Evolutionary conservation across 345 rosid genomes (phyloP).

Genomic region (Citrus reticulata): DNA sequence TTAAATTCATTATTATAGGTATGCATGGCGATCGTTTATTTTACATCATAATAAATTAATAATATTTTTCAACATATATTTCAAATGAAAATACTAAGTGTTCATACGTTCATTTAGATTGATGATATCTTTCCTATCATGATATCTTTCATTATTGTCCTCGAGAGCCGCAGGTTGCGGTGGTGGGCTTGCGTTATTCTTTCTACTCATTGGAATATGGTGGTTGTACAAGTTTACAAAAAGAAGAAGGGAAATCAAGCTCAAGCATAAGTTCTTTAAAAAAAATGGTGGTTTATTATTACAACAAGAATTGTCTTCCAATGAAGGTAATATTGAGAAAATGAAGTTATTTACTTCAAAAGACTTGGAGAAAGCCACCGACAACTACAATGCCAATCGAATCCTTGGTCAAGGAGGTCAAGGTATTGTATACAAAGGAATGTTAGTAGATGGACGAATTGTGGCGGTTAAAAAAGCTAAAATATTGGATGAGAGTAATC

Average conservation of each 20-base stretch:
- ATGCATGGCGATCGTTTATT: too few species aligned
- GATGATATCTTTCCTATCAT: too few species aligned
- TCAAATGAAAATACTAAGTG: too few species aligned
- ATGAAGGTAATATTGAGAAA: background rate
- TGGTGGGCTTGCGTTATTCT: too few species aligned
- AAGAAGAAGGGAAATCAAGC: background rate
- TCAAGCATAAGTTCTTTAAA: background rate
- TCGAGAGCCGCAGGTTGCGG: too few species aligned
- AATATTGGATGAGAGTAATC: background rate
- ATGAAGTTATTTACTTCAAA: background rate
- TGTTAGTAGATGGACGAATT: background rate
- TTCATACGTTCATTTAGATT: too few species aligned
- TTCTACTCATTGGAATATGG: background rate
- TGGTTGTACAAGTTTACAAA: background rate
- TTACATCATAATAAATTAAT: too few species aligned
- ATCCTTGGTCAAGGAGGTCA: background rate
- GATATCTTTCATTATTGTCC: too few species aligned
- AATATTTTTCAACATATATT: too few species aligned
- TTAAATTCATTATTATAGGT: too few species aligned
- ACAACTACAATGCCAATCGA: background rate
- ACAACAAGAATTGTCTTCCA: background rate
- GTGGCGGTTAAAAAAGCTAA: background rate
- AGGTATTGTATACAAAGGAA: background rate
- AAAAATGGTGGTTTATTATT: background rate
- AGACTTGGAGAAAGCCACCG: background rate